Conservation (phyloP, 2,329 filamentous ascomycete genomes). For the Akanthomyces dipterigenus region DNA sequence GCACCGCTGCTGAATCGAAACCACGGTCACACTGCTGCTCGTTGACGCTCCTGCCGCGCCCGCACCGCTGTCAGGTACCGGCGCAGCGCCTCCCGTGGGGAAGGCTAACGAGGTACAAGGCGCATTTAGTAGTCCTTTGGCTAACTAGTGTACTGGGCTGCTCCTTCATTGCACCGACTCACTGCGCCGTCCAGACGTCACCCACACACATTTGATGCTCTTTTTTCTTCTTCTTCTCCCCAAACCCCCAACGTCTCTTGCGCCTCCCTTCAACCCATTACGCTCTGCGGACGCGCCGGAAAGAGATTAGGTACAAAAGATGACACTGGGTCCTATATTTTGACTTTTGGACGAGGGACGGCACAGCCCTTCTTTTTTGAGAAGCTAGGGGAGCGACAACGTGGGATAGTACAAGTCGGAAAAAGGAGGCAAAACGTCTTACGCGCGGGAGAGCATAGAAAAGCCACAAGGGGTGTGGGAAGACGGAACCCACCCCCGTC, state of each 20-base stretch:
- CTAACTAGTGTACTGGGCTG: background rate
- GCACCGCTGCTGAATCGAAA: background rate
- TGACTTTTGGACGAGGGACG: background rate
- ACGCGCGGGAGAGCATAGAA: background rate
- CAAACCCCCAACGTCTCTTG: background rate
- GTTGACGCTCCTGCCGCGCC: background rate
- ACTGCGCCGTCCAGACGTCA: background rate
- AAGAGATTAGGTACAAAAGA: background rate
- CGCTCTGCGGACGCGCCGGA: background rate
- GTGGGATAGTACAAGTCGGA: background rate
- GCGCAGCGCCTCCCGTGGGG: background rate
- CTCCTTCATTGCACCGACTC: background rate
- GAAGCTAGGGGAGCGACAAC: background rate
- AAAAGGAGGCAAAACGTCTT: background rate
- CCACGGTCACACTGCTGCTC: background rate
- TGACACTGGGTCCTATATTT: background rate
- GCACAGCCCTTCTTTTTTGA: background rate
- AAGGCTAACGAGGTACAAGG: background rate
- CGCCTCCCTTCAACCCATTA: background rate
- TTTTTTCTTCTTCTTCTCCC: constrained; percentile 1
- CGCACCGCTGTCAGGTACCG: background rate
- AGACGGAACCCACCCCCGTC: background rate
- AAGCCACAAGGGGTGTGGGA: constrained; percentile 6
- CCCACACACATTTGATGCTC: background rate
- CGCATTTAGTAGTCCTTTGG: background rate